Evolutionary conservation across 495 filamentous ascomycete genomes (phyloP), one percentile per base, ranked within the genome.

Genomic region (Hypoxylon intermedium): DNA sequence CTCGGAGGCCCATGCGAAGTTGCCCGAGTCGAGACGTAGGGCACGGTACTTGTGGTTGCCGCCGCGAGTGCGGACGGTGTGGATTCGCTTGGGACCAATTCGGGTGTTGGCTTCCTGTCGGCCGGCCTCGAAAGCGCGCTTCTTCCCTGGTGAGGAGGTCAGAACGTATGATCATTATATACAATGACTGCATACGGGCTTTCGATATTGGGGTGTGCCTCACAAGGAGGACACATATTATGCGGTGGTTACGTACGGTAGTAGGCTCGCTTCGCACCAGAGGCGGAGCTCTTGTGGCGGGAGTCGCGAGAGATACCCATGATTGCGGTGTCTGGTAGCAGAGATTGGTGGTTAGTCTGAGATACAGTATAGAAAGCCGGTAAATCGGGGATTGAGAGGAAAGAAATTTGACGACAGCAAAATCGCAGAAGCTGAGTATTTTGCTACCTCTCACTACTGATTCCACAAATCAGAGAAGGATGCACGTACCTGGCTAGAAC

Each of bases 251-350:
- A 80, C 77, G 76, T 75, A 80, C 91, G 90, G 82, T 95, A 96
- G 84, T 83, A 86, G 80, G 93, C 85, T 73, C 93, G 87, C 89
- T 97, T 97, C 69, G 93, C 93, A 83, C 93, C 93, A 72, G 93
- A 92, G 77, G 91, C 91, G 79, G 90, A 89, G 82, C 93, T 92
- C 89, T 98, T 98, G 87, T 98, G 93, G 83, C 93, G 91, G 72
- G 91, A 96, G 82, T 97, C 93, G 79, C 93, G 90, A 81, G 93
- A 96, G 82, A 98, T 97, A 98, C 93, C 93, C 93, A 98, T 98
- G 67, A 77, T 78, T 79, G 69, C 78, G 71, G 69, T 69, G 57
- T 74, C 75, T 80, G 62, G 40, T 67, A 9, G 42, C 12, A 48
- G 34, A 44, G 31, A 34, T 12, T 19, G 1, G 13, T 16, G 33